Base-by-base conservation (phyloP, 768 basidiomycete species). In the Hortiboletus flavorubellus region DNA sequence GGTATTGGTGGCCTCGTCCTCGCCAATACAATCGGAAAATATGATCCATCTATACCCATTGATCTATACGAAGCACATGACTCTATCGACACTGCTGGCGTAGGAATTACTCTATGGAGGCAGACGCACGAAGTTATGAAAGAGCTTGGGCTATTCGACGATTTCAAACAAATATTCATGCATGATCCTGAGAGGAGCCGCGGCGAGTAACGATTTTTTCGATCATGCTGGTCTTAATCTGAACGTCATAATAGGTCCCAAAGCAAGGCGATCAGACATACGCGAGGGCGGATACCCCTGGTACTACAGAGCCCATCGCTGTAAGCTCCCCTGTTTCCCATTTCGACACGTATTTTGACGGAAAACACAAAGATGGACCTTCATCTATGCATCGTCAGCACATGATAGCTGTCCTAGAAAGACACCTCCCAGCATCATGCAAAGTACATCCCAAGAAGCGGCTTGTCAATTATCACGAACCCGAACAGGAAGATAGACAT, bases 61-160 rank as follows among this genome's bases (percentile, higher is more conserved):
- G 68, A 77, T 53, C 55, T 82, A 5, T 82, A 81, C 55, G 81
- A 82, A 67, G 72, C 78, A 4, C 75, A 72, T 18, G 59, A 72
- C 2, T 71, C 72, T 29, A 69, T 79, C 29, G 71, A 72, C 9
- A 71, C 72, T 9, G 59, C 70, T 12, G 78, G 78, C 6, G 74
- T 73, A 6, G 77, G 80, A 64, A 42, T 79, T 68, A 42, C 75
- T 66, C 68, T 81, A 6, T 80, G 79, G 80, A 63, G 64, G 9
- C 68, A 78, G 38, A 79, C 79, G 8, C 78, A 77, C 76, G 67
- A 65, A 6, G 69, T 80, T n/a, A 59, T 82, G 56, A 65, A 73
- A 29, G 61, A 66, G 12, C 75, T 83, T 46, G 79, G 76, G 1
- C 55, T 82, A 4, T 67, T 72, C 31, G 68, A 76, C 15, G 76